A percentile compares a stretch with the other conserved stretches of the same genome.
These are phyloP conservation scores for Candida incommunis DNA, from an alignment of 805 yeast genomes.

Conservation along the genomic window DNA sequence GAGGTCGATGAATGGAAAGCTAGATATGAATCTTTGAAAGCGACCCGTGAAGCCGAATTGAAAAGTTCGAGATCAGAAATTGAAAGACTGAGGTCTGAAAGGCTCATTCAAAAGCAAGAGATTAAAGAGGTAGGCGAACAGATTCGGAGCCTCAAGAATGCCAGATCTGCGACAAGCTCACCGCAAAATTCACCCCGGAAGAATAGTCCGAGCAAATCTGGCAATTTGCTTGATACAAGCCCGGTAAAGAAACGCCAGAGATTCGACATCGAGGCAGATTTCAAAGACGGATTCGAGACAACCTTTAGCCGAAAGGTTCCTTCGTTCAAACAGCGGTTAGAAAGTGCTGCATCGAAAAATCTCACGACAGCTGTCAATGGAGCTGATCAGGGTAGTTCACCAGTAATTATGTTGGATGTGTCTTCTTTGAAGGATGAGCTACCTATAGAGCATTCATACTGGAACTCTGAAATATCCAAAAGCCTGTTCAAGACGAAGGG, in stretches of 20 bases:
- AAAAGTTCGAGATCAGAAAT: constrained; percentile 14
- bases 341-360: not conserved
- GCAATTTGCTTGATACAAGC: constrained; percentile 9
- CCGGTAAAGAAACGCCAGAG: constrained; percentile 5
- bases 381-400: not conserved
- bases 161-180: constrained; percentile 2
- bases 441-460: not conserved
- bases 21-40: constrained; percentile 24
- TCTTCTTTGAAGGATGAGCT: not conserved
- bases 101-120: constrained; percentile 20
- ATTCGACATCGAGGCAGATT: constrained; percentile 10
- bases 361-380: not conserved
- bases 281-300: constrained; percentile 17
- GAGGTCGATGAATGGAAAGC: constrained; percentile 16
- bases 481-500: not conserved
- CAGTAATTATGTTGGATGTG: not conserved
- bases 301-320: not conserved
- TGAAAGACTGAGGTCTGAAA: constrained; percentile 11
- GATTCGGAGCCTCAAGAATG: constrained; percentile 31
- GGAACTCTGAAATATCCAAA: not conserved
- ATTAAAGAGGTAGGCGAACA: constrained; percentile 27
- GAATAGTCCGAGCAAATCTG: constrained; percentile 5
- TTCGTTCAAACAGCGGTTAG: not conserved
- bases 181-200: constrained; percentile 2
- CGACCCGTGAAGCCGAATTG: not conserved